A percentile compares a stretch with the other conserved stretches of the same genome.
phyloP scores from a whole-genome alignment of 495 filamentous ascomycete genomes.

The Daldinia concentrica region DNA sequence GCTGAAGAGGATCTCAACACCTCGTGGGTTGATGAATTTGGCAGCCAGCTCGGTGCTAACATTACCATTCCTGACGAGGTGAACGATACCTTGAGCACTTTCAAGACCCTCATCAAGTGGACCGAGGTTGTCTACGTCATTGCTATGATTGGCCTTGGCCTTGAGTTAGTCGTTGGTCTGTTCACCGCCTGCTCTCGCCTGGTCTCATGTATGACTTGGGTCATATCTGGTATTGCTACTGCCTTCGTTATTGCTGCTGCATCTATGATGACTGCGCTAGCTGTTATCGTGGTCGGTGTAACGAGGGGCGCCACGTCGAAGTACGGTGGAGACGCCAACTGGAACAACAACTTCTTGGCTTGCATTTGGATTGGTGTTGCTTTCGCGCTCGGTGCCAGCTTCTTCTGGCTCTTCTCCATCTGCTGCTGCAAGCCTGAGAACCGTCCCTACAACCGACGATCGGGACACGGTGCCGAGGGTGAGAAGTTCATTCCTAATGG shows the following conservation, averaged over 20 bases:
- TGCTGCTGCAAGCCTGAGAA: slow-evolving; percentile 81
- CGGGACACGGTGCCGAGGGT: slow-evolving; percentile 33
- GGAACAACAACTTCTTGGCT: slow-evolving; percentile 74
- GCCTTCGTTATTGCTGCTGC: slow-evolving; percentile 69
- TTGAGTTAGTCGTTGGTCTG: slow-evolving; percentile 82
- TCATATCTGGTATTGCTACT: slow-evolving; percentile 62
- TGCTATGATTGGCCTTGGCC: slow-evolving; percentile 71
- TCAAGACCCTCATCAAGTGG: slow-evolving; percentile 78
- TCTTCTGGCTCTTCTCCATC: slow-evolving; percentile 90
- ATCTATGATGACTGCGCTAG: slow-evolving; percentile 67
- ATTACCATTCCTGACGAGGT: slow-evolving; percentile 69
- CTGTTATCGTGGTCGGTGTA: slow-evolving; percentile 71
- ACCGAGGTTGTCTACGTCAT: slow-evolving; percentile 80
- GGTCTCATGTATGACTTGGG: slow-evolving; percentile 60
- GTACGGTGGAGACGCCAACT: slow-evolving; percentile 70
- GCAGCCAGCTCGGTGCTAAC: slow-evolving; percentile 49
- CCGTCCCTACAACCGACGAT: slow-evolving; percentile 35
- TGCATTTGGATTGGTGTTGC: slow-evolving; percentile 80
- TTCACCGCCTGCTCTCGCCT: slow-evolving; percentile 66
- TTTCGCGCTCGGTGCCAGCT: slow-evolving; percentile 72
- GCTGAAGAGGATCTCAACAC: slow-evolving; percentile 69
- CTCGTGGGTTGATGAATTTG: slow-evolving; percentile 57
- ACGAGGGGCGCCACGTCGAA: slow-evolving; percentile 69
- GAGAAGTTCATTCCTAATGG: slow-evolving; percentile 60
- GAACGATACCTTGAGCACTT: slow-evolving; percentile 71